Base-by-base conservation (phyloP, 2,329 filamentous ascomycete genomes). In the Fonsecaea erecta region DNA sequence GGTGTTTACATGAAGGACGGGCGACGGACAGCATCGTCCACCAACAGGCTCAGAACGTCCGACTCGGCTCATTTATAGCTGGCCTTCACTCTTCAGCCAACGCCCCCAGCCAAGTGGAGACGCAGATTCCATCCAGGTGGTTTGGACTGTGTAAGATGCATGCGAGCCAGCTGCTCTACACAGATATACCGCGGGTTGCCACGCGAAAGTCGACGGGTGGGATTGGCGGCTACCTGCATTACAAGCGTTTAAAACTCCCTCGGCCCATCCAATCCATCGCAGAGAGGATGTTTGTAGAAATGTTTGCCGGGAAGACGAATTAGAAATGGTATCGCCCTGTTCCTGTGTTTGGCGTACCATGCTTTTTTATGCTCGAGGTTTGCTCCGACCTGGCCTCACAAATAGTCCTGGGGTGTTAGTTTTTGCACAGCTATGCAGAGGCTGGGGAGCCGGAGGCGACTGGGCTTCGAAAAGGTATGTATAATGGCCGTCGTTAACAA, bases 191-290 rank as follows among this genome's bases (percentile, higher is more conserved):
- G 32, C 40, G 56, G 11, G 18, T 52, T 43, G 18, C 51, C 56
- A 55, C 37, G 37, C 40, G 32, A 52, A 48, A 37, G 18, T 46
- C 56, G 63, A 61, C 16, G 16, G 43, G 52, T 48, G 21, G 52
- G 26, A 43, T 61, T 12, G 16, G n/a, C 30, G 57, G 63, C 32
- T 48, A 53, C 35, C 63, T 40, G 63, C 63, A 52, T 52, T 14
- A 32, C 16, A 34, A 24, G 46, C 9, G 52, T 52, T 60, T 40
- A 18, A 60, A 60, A 52, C 46, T 52, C 46, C 34, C 11, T 4
- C 37, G 21, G 1, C 21, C 35, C 57, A 52, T 52, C 32, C 14
- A 7, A 12, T 24, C 7, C 28, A 5, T 3, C 26, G 24, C 1
- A 34, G 16, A 3, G 7, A 51, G 26, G 14, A 14, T 21, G n/a